These are phyloP conservation scores for Verticillium isaacii DNA, from an alignment of 2,329 filamentous ascomycete genomes.

Conservation along the genomic window DNA sequence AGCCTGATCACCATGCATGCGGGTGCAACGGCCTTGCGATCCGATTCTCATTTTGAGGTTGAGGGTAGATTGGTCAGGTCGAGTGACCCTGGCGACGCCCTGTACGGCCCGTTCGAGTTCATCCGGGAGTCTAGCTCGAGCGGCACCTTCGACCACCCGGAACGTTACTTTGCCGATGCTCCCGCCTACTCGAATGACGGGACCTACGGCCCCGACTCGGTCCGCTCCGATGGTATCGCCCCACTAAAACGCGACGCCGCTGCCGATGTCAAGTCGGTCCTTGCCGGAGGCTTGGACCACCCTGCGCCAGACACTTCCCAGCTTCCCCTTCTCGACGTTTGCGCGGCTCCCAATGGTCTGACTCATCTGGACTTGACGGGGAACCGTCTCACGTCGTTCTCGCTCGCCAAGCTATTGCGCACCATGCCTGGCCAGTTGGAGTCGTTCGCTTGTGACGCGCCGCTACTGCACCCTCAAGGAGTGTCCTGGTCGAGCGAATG, in stretches of 20 bases:
- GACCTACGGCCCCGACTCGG: constrained; percentile 17
- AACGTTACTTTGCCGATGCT: constrained; percentile 43
- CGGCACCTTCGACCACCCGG: constrained; percentile 35
- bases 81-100: constrained; percentile 20
- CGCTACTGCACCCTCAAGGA: constrained; percentile 18
- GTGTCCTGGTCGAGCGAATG: constrained; percentile 15
- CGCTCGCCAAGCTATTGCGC: constrained; percentile 37
- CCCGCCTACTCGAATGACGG: constrained; percentile 33
- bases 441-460: constrained; percentile 44
- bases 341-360: constrained; percentile 26
- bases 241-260: constrained; percentile 25
- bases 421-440: constrained; percentile 42
- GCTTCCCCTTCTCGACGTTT: constrained; percentile 17
- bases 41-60: constrained; percentile 30
- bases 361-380: constrained; percentile 52
- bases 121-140: constrained; percentile 45
- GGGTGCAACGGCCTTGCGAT: constrained; percentile 20
- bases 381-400: constrained; percentile 40
- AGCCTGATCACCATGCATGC: constrained; percentile 6
- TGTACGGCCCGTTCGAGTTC: constrained; percentile 36
- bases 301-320: constrained; percentile 5
- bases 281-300: constrained; percentile 7
- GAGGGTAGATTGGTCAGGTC: constrained; percentile 38
- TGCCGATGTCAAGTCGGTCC: constrained; percentile 21
- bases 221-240: constrained; percentile 23